These are phyloP conservation scores for Seiridium cupressi DNA, from an alignment of 2,329 filamentous ascomycete species.

Conservation along the genomic window DNA sequence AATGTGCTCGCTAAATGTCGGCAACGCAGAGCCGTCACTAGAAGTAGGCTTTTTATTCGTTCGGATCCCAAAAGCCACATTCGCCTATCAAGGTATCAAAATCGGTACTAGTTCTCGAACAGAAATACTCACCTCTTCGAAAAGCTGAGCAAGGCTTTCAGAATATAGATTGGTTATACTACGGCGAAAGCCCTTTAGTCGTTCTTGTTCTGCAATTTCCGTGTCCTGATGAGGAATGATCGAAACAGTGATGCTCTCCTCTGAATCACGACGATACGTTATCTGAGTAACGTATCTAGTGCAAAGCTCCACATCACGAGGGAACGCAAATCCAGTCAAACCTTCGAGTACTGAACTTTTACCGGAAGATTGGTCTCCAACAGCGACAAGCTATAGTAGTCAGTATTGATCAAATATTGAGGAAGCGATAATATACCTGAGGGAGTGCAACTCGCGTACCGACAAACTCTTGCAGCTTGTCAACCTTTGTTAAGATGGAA, in stretches of 20 bases:
- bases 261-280: constrained; percentile 35
- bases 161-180: constrained; percentile 20
- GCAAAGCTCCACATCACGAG: constrained; percentile 40
- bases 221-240: constrained; percentile 35
- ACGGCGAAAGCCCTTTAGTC: constrained; percentile 26
- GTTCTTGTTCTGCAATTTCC: constrained; percentile 14
- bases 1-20: constrained; percentile 45
- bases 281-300: constrained; percentile 50
- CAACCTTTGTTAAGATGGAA: constrained; percentile 29
- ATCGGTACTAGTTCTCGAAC: neutral
- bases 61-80: constrained; percentile 41
- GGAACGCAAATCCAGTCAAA: constrained; percentile 47
- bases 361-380: constrained; percentile 82
- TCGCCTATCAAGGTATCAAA: constrained; percentile 30
- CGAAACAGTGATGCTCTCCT: constrained; percentile 34
- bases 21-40: constrained; percentile 7
- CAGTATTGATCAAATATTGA: neutral
- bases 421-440: constrained; percentile 24
- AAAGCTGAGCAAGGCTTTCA: constrained; percentile 33
- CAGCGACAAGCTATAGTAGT: constrained; percentile 69
- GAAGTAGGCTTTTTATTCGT: neutral
- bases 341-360: constrained; percentile 83
- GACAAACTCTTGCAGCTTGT: constrained; percentile 40
- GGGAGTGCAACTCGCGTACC: constrained; percentile 30
- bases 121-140: constrained; percentile 30